Conservation (phyloP, 805 yeast species). For the Saccharomycopsis microspora region DNA sequence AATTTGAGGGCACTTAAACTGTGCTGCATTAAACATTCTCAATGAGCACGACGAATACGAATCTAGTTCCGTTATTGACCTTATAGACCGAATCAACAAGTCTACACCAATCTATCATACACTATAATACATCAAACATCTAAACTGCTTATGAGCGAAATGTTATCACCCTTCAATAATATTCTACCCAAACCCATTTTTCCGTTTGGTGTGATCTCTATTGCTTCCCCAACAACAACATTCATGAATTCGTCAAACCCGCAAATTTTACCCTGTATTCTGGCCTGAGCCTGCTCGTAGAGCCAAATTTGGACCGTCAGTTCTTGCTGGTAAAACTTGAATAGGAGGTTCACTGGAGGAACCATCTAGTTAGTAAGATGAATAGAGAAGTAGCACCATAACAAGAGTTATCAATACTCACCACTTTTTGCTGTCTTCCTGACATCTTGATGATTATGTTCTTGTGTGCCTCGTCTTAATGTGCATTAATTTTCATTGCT, state of each 20-base stretch:
- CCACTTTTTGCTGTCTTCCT: slow-evolving; percentile 33
- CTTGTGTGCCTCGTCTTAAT: too few relatives aligned
- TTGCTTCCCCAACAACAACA: slow-evolving; percentile 47
- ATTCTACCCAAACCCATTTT: slow-evolving; percentile 54
- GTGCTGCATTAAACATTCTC: too few relatives aligned
- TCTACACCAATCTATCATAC: too few relatives aligned
- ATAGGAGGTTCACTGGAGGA: slow-evolving; percentile 88
- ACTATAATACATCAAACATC: slow-evolving; percentile 17
- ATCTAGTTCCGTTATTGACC: too few relatives aligned
- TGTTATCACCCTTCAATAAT: slow-evolving; percentile 87
- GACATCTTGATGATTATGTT: not conserved
- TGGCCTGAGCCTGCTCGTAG: slow-evolving; percentile 66
- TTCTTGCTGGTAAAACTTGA: slow-evolving; percentile 77
- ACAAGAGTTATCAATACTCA: slow-evolving; percentile 19
- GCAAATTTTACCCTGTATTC: slow-evolving; percentile 72
- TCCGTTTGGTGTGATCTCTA: slow-evolving; percentile 48
- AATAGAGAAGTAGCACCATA: not conserved
- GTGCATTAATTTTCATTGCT: too few relatives aligned
- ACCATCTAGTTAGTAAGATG: slow-evolving; percentile 31
- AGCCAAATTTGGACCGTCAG: slow-evolving; percentile 78
- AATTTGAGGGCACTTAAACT: too few relatives aligned
- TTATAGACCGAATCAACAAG: too few relatives aligned
- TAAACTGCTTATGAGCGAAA: slow-evolving; percentile 51
- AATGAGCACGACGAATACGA: too few relatives aligned
- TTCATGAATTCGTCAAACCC: slow-evolving; percentile 99